Conservation (phyloP, 805 yeast species). For the Lipomyces japonicus region DNA sequence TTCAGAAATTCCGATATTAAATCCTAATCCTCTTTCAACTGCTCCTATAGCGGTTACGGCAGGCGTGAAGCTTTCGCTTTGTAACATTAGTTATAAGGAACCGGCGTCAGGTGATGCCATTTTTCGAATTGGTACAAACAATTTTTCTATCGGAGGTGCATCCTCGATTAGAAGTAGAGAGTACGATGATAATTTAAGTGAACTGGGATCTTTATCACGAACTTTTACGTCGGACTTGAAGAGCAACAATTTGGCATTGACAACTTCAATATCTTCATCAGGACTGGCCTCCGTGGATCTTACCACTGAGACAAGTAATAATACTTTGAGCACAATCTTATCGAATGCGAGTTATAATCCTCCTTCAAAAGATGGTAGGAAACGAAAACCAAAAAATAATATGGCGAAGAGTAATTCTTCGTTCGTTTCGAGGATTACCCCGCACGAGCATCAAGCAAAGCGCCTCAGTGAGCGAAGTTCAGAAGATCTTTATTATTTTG, state of each 20-base stretch:
- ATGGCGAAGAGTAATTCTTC: slow-evolving; percentile 41
- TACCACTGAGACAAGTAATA: slow-evolving; percentile 1
- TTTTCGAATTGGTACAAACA: slow-evolving; percentile 2
- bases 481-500: slow-evolving; percentile 35
- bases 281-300: background rate
- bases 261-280: background rate
- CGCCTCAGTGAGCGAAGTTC: slow-evolving; percentile 35
- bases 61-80: slow-evolving; percentile 29
- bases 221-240: slow-evolving; percentile 4
- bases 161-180: background rate
- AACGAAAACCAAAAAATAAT: slow-evolving; percentile 37
- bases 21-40: slow-evolving; percentile 40
- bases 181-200: slow-evolving; percentile 3
- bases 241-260: background rate
- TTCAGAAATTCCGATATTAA: slow-evolving; percentile 36
- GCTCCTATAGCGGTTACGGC: slow-evolving; percentile 31
- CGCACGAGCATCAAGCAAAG: slow-evolving; percentile 37
- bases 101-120: slow-evolving; percentile 12
- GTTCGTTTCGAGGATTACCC: slow-evolving; percentile 39
- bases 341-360: slow-evolving; percentile 11
- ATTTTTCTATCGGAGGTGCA: background rate
- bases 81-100: slow-evolving; percentile 18
- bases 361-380: slow-evolving; percentile 17
- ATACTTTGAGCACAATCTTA: slow-evolving; percentile 14
- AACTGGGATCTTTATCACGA: slow-evolving; percentile 3